Percentiles rank a stretch among this genome's conserved stretches.
These are phyloP conservation scores for Boletus hoseneyae DNA, from an alignment of 1,284 basidiomycete species.

Conservation along the genomic window DNA sequence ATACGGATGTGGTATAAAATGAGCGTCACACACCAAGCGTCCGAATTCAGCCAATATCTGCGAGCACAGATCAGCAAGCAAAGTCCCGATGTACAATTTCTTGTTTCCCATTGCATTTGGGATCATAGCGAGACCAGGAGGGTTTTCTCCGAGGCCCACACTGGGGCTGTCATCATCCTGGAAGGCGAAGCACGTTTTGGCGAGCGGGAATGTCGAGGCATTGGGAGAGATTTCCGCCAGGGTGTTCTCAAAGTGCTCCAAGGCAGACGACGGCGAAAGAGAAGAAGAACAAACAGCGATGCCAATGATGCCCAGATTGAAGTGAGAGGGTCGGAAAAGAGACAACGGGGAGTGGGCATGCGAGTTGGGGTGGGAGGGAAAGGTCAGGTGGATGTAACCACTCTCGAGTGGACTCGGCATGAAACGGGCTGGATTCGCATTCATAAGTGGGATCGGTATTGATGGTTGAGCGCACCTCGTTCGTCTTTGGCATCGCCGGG, in stretches of 20 bases:
- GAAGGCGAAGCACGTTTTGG: conserved; percentile 76
- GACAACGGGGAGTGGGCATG: conserved; percentile 55
- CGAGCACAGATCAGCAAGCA: conserved; percentile 83
- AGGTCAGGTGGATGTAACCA: conserved; percentile 72
- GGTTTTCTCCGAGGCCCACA: conserved; percentile 52
- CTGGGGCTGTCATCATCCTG: conserved; percentile 63
- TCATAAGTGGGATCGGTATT: background rate
- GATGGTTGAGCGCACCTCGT: conserved; percentile 49
- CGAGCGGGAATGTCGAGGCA: conserved; percentile 69
- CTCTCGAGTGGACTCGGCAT: conserved; percentile 75
- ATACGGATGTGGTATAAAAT: background rate
- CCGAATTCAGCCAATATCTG: conserved; percentile 82
- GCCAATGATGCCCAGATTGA: conserved; percentile 77
- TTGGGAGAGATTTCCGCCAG: conserved; percentile 62
- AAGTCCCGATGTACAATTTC: conserved; percentile 78
- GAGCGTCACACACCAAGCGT: conserved; percentile 53
- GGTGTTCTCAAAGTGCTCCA: conserved; percentile 59
- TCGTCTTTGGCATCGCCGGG: conserved; percentile 76
- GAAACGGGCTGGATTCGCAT: conserved; percentile 58
- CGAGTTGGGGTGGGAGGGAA: conserved; percentile 65
- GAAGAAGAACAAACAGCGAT: conserved; percentile 62
- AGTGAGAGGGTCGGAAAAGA: conserved; percentile 73
- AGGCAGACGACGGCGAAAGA: conserved; percentile 56
- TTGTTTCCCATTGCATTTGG: conserved; percentile 79
- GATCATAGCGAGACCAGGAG: conserved; percentile 68